These are phyloP conservation scores for Yamadazyma atmosphaerica DNA, from an alignment of 1,139 yeast genomes.

Conservation along the genomic window DNA sequence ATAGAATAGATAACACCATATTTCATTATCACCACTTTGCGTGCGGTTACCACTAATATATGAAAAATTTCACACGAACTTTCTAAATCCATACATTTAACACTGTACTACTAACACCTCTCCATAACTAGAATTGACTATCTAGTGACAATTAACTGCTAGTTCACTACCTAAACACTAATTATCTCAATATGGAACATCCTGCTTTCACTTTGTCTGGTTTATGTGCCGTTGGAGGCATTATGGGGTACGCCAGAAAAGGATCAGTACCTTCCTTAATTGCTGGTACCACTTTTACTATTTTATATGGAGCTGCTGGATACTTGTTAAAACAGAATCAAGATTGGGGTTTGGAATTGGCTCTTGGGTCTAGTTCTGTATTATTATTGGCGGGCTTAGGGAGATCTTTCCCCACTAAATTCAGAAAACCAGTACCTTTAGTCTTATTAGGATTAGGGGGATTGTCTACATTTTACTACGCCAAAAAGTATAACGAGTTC, in stretches of 20 bases:
- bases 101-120: no score
- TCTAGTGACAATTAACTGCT: no score
- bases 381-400: conserved; percentile 69
- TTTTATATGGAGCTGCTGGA: conserved; percentile 74
- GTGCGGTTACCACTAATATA: no score
- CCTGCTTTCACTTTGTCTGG: conserved; percentile 77
- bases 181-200: conserved; percentile 65
- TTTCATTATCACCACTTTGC: no score
- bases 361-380: conserved; percentile 67
- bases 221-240: conserved; percentile 72
- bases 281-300: conserved; percentile 74
- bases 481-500: conserved; percentile 69
- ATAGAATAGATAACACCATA: no score
- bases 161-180: no score
- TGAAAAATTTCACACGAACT: no score
- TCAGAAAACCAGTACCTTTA: conserved; percentile 77
- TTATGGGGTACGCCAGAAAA: conserved; percentile 69
- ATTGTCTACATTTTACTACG: conserved; percentile 66
- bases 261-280: conserved; percentile 77
- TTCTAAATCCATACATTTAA: no score
- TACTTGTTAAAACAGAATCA: conserved; percentile 71
- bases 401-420: conserved; percentile 59
- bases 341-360: conserved; percentile 80
- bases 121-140: no score
- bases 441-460: conserved; percentile 65